Conservation (phyloP, 345 rosid species). For the Linum tenue region DNA sequence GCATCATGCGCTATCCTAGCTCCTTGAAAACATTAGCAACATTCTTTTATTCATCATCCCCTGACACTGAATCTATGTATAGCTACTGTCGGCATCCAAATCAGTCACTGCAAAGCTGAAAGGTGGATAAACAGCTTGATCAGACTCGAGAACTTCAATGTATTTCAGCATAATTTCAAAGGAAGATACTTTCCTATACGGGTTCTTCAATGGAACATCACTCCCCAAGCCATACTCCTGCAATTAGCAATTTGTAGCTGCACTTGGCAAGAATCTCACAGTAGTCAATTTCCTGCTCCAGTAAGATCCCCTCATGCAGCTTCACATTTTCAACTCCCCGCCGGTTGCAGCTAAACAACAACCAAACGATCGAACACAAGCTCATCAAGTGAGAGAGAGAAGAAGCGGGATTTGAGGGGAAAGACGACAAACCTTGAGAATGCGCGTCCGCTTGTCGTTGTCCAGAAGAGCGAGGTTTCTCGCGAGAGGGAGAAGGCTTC, state of each 20-base stretch:
- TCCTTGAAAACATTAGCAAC: slow-evolving; percentile 48
- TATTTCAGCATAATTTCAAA: slow-evolving; percentile 64
- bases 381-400: not conserved
- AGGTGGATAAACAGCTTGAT: slow-evolving; percentile 9
- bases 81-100: slow-evolving; percentile 7
- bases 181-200: slow-evolving; percentile 66
- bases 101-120: slow-evolving; percentile 13
- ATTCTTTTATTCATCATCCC: slow-evolving; percentile 35
- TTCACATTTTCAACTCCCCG: not conserved
- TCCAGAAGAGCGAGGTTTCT: slow-evolving; percentile 60
- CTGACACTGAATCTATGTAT: slow-evolving; percentile 4
- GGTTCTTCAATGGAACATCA: slow-evolving; percentile 76
- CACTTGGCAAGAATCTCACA: not conserved
- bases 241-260: not conserved
- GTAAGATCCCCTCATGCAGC: not conserved
- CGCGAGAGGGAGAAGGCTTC: slow-evolving; percentile 53
- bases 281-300: not conserved
- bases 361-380: not conserved
- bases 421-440: slow-evolving; percentile 47
- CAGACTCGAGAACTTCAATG: slow-evolving; percentile 23
- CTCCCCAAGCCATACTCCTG: slow-evolving; percentile 76
- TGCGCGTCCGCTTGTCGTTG: slow-evolving; percentile 37
- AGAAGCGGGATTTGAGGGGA: not conserved
- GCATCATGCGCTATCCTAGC: slow-evolving; percentile 73
- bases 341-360: not conserved